Conservation (phyloP, 306 rosid genomes). For the barrel medic (Medicago truncatula) region DNA sequence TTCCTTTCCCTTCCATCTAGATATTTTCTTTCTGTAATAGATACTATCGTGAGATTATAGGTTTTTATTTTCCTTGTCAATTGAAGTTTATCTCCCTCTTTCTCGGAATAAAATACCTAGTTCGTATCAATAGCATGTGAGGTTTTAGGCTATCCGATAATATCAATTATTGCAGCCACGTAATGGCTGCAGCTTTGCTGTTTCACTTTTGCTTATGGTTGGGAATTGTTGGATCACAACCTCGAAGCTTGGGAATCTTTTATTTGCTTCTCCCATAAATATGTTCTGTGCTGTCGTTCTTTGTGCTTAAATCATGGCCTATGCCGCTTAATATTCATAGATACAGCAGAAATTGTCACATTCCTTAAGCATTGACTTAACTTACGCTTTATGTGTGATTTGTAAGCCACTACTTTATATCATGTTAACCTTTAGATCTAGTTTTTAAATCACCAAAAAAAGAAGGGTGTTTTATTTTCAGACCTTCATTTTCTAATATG, state of each 20-base stretch:
- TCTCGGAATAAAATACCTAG: constrained; percentile 10
- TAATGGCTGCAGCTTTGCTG: constrained; percentile 22
- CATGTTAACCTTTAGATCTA: constrained; percentile 1
- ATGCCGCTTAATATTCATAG: constrained; percentile 17
- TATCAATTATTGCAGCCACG: constrained; percentile 11
- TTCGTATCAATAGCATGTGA: constrained; percentile 17
- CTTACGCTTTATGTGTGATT: constrained; percentile 1
- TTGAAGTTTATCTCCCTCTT: constrained; percentile 25
- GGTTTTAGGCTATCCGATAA: constrained; percentile 1
- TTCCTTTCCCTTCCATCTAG: constrained; percentile 1
- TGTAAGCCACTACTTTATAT: constrained; percentile 17
- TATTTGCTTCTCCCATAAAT: constrained; percentile 34
- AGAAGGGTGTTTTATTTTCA: constrained; percentile 8
- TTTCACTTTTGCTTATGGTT: constrained; percentile 13
- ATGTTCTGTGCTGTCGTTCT: constrained; percentile 22
- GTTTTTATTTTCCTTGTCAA: constrained; percentile 22
- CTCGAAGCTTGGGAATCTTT: constrained; percentile 13
- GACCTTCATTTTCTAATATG: constrained; percentile 2
- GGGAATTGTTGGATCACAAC: constrained; percentile 11
- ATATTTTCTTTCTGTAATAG: constrained; percentile 30
- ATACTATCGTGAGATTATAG: constrained; percentile 22
- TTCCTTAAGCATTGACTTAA: constrained; percentile 22
- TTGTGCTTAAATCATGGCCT: constrained; percentile 12
- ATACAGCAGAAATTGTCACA: constrained; percentile 6
- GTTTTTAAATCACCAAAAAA: constrained; percentile 31